Evolutionary conservation across 495 filamentous ascomycete genomes (phyloP).

Genomic region (Baudoinia panamericana): DNA sequence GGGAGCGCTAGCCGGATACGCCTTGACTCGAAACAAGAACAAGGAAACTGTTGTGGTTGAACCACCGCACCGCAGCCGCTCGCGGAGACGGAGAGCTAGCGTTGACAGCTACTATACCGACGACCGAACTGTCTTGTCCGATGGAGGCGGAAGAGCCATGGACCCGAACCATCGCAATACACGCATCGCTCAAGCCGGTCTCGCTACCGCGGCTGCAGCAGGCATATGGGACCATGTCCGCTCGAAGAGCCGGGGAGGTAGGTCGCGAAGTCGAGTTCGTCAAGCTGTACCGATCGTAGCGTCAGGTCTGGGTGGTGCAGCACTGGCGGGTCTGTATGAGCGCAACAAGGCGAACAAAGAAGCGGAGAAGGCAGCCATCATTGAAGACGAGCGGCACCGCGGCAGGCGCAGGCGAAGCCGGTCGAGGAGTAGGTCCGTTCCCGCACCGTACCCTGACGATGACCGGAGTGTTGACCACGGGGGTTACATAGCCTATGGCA

Average conservation of each 20-base stretch:
- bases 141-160: constrained; percentile 31
- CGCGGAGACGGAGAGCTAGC: constrained; percentile 23
- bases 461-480: constrained; percentile 41
- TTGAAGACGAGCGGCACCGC: constrained; percentile 37
- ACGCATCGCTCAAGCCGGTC: constrained; percentile 61
- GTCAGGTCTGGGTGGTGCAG: constrained; percentile 65
- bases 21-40: constrained; percentile 52
- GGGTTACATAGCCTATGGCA: constrained; percentile 28
- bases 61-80: constrained; percentile 48
- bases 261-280: constrained; percentile 41
- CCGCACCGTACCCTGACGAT: constrained; percentile 24
- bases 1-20: constrained; percentile 67
- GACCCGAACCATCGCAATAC: constrained; percentile 51
- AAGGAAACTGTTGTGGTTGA: constrained; percentile 38
- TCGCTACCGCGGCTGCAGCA: constrained; percentile 65
- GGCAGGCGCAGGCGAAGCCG: constrained; percentile 44
- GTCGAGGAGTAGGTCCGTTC: constrained; percentile 21
- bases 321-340: constrained; percentile 70
- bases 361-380: constrained; percentile 38
- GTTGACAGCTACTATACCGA: constrained; percentile 6
- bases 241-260: constrained; percentile 54
- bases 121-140: background rate
- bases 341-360: constrained; percentile 56
- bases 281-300: constrained; percentile 55
- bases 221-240: constrained; percentile 62